Evolutionary conservation across 371 early-diverging fungal genomes (phyloP).

Genomic region (Phascolomyces articulosus): DNA sequence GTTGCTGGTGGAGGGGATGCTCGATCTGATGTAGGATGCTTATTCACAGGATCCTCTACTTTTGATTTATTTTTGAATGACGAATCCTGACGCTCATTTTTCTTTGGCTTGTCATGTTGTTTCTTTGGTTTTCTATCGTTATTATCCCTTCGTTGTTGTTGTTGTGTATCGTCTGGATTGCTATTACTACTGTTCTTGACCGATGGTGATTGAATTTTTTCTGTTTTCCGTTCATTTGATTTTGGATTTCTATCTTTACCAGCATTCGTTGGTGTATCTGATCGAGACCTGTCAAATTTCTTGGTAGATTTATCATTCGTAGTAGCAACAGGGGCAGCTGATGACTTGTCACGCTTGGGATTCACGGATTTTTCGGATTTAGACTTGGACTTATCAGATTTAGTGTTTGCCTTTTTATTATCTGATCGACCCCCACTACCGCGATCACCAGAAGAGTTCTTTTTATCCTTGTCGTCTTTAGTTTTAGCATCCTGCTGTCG

Average conservation of each 20-base stretch:
- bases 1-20: background rate
- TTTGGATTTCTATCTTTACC: too few relatives aligned
- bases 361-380: background rate
- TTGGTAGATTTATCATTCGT: background rate
- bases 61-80: background rate
- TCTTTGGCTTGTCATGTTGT: background rate
- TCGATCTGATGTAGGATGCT: background rate
- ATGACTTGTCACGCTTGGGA: background rate
- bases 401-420: background rate
- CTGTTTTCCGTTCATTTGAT: too few relatives aligned
- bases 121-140: background rate
- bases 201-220: too few relatives aligned
- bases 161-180: background rate
- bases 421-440: conserved; percentile 8
- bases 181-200: too few relatives aligned
- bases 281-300: background rate
- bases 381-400: background rate
- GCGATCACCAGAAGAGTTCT: too few relatives aligned
- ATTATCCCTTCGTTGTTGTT: background rate
- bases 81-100: background rate
- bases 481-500: background rate
- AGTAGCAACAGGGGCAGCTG: background rate
- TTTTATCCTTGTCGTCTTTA: background rate
- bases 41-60: background rate
- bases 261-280: background rate